A percentile compares a stretch with the other conserved stretches of the same genome.
Conservation (phyloP, 176 grass and related monocot genomes). For the Avena eriantha region DNA sequence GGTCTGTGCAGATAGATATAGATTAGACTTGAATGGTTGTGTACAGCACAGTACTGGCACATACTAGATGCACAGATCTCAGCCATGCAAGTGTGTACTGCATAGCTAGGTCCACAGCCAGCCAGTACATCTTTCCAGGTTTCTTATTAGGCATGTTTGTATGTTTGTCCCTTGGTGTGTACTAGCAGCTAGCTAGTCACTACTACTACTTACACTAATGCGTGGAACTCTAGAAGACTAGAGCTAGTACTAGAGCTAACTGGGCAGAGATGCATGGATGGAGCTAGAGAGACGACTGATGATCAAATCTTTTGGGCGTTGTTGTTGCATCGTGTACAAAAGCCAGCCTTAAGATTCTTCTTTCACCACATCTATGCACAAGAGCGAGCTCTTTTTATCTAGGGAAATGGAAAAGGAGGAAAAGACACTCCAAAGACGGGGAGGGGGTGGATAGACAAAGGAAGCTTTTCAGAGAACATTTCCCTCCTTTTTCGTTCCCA, state of each 20-base stretch:
- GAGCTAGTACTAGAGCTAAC: conserved; percentile 12
- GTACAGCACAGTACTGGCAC: conserved; percentile 14
- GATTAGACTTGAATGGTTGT: conserved; percentile 43
- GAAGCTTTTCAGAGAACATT: conserved; percentile 90
- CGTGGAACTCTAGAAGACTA: conserved; percentile 5
- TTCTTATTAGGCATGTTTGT: conserved; percentile 41
- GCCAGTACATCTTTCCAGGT: conserved; percentile 40
- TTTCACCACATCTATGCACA: conserved; percentile 50
- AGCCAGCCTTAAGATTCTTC: conserved; percentile 51
- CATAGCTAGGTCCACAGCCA: conserved; percentile 31
- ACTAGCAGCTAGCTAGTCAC: not conserved
- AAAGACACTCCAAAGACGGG: conserved; percentile 77
- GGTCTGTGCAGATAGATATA: not conserved
- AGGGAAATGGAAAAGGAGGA: conserved; percentile 68
- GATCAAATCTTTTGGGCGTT: conserved; percentile 46
- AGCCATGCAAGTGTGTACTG: conserved; percentile 4
- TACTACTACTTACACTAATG: conserved; percentile 11
- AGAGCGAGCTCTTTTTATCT: conserved; percentile 52
- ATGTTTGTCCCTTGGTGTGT: conserved; percentile 50
- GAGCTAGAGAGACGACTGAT: not conserved
- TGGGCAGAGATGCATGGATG: conserved; percentile 12
- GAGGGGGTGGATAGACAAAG: conserved; percentile 70
- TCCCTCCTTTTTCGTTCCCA: conserved; percentile 56
- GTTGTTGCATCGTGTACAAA: conserved; percentile 37
- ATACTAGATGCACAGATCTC: conserved; percentile 35